These are phyloP conservation scores for Flaveria brownii DNA, from an alignment of 129 eudicot genomes.

Conservation along the genomic window DNA sequence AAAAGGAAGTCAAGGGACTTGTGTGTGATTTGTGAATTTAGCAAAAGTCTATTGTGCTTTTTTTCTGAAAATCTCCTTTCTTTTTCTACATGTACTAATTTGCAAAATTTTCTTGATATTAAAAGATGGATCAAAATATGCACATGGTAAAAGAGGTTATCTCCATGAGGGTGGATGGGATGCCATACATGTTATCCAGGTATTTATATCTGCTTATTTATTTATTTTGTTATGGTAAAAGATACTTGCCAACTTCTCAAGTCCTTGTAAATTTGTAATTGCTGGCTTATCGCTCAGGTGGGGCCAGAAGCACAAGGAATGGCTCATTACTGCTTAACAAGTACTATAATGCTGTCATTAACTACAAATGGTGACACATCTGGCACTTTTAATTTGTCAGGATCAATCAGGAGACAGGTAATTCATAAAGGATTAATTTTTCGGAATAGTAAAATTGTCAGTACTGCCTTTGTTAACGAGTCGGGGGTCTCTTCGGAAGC, in stretches of 20 bases:
- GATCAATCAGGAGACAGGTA: conserved; percentile 99
- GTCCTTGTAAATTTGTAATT: background rate
- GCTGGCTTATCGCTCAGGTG: conserved; percentile 47
- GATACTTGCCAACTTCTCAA: background rate
- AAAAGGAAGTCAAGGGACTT: background rate
- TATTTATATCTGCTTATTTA: conserved; percentile 20
- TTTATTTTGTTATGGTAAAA: background rate
- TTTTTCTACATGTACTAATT: conserved; percentile 17
- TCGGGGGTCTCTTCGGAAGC: no score
- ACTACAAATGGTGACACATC: conserved; percentile 77
- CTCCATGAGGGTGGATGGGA: conserved; percentile 97
- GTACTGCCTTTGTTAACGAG: no score
- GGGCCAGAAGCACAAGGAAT: conserved; percentile 81
- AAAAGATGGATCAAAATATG: conserved; percentile 85
- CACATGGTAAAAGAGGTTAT: conserved; percentile 90
- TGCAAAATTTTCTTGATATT: conserved; percentile 17
- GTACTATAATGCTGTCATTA: conserved; percentile 91
- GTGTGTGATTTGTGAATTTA: conserved; percentile 2
- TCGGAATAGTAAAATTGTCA: no score
- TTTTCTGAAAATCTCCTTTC: background rate
- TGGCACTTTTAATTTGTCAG: conserved; percentile 87
- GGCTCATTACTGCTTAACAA: conserved; percentile 83
- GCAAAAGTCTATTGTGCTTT: background rate
- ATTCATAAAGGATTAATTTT: background rate
- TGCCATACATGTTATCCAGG: conserved; percentile 98